Base-by-base conservation (phyloP, 106 monocot species). In the Triglochin maritima region DNA sequence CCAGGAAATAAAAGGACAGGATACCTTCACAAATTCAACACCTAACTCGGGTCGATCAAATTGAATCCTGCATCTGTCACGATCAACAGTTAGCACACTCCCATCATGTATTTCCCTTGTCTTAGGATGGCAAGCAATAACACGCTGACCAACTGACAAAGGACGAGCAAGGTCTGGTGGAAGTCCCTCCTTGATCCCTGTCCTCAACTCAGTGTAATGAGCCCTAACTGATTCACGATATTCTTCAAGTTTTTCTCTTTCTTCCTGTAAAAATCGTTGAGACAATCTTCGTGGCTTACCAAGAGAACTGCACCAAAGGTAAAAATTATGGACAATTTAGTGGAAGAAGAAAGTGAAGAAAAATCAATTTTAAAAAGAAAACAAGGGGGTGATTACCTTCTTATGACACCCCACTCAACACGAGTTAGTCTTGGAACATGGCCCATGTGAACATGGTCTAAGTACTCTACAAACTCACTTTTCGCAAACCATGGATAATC, bases 81-180 rank as follows among this genome's bases (percentile, higher is more conserved):
- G 84, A 16, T 99, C 88, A 57, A 99, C 92, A 73, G 88, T 99
- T 66, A 99, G 66, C 10, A 99, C 63, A 72, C 82, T 92, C 44
- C 98, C 98, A 86, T 99, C 92, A 79, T 89, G 98, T 77, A 99
- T 76, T 81, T 99, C 98, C 79, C 98, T 88, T 52, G 89, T 86
- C 78, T 86, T 92, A 3, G 98, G 98, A 84, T 99, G 98, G 47
- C 88, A 99, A 44, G 98, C 98, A 75, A 86, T 86, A 62, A 99
- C 98, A 69, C 92, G 85, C 62, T 99, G 98, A 11, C 98, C 98
- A 69, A 99, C 98, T 61, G 86, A 77, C 56, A 99, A 84, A 74
- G 98, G 98, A 8, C 84, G 82, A 62, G 98, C 84, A 29, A 99
- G 80, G 80, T 99, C 98, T 17, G 77, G 76, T 11, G 98, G 92